phyloP scores from a whole-genome alignment of 2,329 filamentous ascomycete genomes.

The Scedosporium minutisporum region DNA sequence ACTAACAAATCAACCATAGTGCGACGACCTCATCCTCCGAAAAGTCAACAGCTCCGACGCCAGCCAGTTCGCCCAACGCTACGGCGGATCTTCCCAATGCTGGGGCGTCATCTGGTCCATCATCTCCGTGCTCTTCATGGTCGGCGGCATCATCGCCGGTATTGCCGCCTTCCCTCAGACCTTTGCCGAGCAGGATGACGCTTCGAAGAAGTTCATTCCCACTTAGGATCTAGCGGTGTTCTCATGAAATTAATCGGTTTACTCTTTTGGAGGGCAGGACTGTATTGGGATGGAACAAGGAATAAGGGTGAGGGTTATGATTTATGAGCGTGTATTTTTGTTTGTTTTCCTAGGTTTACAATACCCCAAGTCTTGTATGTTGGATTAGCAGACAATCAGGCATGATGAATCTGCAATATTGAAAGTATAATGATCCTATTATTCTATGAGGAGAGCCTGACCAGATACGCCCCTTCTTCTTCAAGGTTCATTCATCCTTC shows the following conservation, averaged over 20 bases:
- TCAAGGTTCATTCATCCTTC: too few species aligned
- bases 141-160: constrained; percentile 62
- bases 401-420: too few species aligned
- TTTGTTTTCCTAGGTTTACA: background rate
- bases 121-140: constrained; percentile 63
- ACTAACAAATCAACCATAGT: constrained; percentile 23
- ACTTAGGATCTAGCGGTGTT: constrained; percentile 21
- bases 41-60: constrained; percentile 76
- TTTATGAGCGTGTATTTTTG: background rate
- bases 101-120: constrained; percentile 75
- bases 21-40: constrained; percentile 69
- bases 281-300: background rate
- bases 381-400: background rate
- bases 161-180: constrained; percentile 67
- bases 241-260: background rate
- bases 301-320: background rate
- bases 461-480: background rate
- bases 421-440: too few species aligned
- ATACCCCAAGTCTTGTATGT: background rate
- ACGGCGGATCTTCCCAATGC: constrained; percentile 70
- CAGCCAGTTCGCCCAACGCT: constrained; percentile 67
- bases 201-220: constrained; percentile 57
- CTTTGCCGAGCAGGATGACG: constrained; percentile 56
- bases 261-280: background rate
- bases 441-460: too few species aligned